Conservation (phyloP, 305 asterid genomes). For the Fraxinus ornus region DNA sequence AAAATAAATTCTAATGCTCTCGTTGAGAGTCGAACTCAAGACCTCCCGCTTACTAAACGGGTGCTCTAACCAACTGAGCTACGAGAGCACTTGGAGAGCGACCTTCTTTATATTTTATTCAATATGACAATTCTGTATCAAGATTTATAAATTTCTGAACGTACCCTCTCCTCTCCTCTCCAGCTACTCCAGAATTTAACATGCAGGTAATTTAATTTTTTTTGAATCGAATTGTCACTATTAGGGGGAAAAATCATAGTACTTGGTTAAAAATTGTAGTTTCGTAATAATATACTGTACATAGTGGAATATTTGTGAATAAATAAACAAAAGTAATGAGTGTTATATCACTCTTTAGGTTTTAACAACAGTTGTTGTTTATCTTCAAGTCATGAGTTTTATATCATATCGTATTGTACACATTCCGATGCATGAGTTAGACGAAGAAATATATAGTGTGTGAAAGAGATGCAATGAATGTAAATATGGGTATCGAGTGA, state of each 20-base stretch:
- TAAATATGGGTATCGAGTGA: background rate
- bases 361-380: background rate
- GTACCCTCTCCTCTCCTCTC: background rate
- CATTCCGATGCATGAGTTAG: background rate
- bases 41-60: constrained; percentile 70
- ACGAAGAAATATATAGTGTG: background rate
- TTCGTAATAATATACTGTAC: background rate
- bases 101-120: background rate
- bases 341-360: background rate
- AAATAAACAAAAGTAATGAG: background rate
- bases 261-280: background rate
- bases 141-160: background rate
- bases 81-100: constrained; percentile 20
- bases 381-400: background rate
- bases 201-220: background rate
- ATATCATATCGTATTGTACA: background rate
- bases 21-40: constrained; percentile 66
- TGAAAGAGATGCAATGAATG: background rate
- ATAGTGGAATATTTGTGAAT: background rate
- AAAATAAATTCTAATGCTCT: constrained; percentile 27
- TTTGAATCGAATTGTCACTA: background rate
- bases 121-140: background rate
- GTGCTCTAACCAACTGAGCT: constrained; percentile 67
- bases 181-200: background rate
- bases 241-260: background rate